Evolutionary conservation across 805 yeast genomes (phyloP), one percentile per base, ranked within the genome.

Genomic region (Wickerhamiella musiphila): DNA sequence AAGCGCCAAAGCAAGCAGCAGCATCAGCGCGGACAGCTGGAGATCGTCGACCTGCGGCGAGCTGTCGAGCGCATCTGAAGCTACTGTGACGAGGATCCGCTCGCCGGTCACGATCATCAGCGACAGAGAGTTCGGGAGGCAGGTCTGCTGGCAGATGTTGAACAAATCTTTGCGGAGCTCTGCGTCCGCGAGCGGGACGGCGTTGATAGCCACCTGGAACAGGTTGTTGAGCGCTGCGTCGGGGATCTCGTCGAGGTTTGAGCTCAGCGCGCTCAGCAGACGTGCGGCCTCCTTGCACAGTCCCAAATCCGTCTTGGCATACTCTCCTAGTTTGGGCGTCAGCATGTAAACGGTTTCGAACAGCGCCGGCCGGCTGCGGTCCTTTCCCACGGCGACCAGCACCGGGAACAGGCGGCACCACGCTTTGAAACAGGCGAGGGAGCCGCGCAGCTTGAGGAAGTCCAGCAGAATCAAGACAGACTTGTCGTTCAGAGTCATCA

Each of bases 361-460:
- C 33, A 82, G 70, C 45, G 86, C 76, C 23, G 68, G 65, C n/a
- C n/a, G n/a, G n/a, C n/a, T n/a, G 70, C 72, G 50, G 12, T 26
- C 22, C 18, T 32, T 31, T 19, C 34, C 34, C 6, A 36, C 30
- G 4, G 70, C 61, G 4, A 79, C 70, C 28, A 81, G 54, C 3
- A 82, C 70, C 39, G 82, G 81, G 16, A 81, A 72, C 31, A 84
- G 52, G 42, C 73, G 75, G 15, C 74, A 73, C 96, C 96, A 86
- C 0, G 92, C 68, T 46, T 74, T 81, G 18, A 86, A 55, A 35
- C 75, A 69, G 10, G 64, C 55, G 29, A 76, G 55, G 38, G 77
- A 90, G 6, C 61, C 57, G 17, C 12, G 22, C 41, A 71, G 71
- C 44, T 76, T 78, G 32, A 78, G 53, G 4, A 75, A 58, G 52